phyloP scores from a whole-genome alignment of 805 yeast species.

The Citeromyces matritensis region DNA sequence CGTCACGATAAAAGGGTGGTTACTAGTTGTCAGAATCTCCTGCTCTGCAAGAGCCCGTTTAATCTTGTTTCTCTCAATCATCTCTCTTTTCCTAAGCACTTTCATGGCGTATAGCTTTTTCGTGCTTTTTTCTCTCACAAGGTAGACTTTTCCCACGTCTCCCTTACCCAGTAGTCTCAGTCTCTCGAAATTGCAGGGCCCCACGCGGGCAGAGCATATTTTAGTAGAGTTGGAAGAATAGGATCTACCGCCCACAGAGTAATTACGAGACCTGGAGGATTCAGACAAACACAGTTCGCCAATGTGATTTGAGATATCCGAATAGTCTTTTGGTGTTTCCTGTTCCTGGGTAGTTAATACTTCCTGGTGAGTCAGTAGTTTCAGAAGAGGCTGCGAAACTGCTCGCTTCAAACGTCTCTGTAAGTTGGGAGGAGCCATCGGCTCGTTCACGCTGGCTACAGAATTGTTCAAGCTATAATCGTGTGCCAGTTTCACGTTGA shows the following conservation, averaged over 20 bases:
- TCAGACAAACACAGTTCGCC: conserved; percentile 15
- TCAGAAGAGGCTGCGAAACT: conserved; percentile 68
- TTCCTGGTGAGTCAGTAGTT: conserved; percentile 13
- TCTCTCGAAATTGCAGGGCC: conserved; percentile 79
- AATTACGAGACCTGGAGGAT: conserved; percentile 21
- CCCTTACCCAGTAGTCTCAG: conserved; percentile 89
- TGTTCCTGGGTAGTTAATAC: conserved; percentile 3
- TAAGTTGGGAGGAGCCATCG: conserved; percentile 8
- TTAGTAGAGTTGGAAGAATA: conserved; percentile 67
- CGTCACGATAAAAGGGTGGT: conserved; percentile 95
- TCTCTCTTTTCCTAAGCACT: conserved; percentile 76
- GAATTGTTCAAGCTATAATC: conserved; percentile 16
- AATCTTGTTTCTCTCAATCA: conserved; percentile 89
- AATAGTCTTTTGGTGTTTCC: conserved; percentile 1
- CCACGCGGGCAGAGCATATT: conserved; percentile 64
- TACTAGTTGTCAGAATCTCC: conserved; percentile 86
- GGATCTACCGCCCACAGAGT: conserved; percentile 33
- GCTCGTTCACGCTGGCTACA: conserved; percentile 6
- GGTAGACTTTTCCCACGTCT: conserved; percentile 92
- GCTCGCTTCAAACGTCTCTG: conserved; percentile 47
- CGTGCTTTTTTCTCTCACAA: conserved; percentile 71
- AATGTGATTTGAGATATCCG: conserved; percentile 15
- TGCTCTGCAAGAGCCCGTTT: conserved; percentile 94
- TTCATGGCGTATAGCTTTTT: conserved; percentile 84
- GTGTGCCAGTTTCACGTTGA: conserved; percentile 14